These are phyloP conservation scores for Neurospora crassa DNA, from an alignment of 2,329 filamentous ascomycete genomes.

Conservation along the genomic window DNA sequence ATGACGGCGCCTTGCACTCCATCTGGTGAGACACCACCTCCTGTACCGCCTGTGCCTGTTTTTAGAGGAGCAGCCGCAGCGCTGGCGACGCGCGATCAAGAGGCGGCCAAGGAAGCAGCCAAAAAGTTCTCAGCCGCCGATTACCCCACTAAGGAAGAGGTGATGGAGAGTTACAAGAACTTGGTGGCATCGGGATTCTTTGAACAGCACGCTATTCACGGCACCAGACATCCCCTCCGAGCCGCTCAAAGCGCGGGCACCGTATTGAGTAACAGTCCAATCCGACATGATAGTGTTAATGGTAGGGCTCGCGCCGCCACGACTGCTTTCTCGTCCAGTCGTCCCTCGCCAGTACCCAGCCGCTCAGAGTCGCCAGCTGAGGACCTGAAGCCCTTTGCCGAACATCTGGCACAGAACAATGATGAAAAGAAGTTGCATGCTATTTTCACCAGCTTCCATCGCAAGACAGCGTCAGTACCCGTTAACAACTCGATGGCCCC, in stretches of 20 bases:
- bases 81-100: not conserved
- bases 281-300: not conserved
- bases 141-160: constrained; percentile 35
- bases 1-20: not conserved
- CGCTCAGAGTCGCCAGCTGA: not conserved
- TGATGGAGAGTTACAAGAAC: constrained; percentile 46
- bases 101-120: not conserved
- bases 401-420: constrained; percentile 5
- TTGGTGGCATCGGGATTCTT: constrained; percentile 51
- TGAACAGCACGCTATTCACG: constrained; percentile 46
- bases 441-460: not conserved
- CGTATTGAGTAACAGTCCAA: not conserved
- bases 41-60: not conserved
- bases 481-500: not conserved
- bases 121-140: constrained; percentile 20
- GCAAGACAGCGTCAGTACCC: constrained; percentile 1
- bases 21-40: not conserved
- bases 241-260: constrained; percentile 3
- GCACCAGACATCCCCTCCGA: constrained; percentile 37
- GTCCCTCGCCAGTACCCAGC: constrained; percentile 3
- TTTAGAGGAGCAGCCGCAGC: not conserved
- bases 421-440: constrained; percentile 1
- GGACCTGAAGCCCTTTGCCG: constrained; percentile 4
- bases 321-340: constrained; percentile 4
- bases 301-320: not conserved